Conservation (phyloP, 2,329 filamentous ascomycete genomes). For the Didymella segeticola region DNA sequence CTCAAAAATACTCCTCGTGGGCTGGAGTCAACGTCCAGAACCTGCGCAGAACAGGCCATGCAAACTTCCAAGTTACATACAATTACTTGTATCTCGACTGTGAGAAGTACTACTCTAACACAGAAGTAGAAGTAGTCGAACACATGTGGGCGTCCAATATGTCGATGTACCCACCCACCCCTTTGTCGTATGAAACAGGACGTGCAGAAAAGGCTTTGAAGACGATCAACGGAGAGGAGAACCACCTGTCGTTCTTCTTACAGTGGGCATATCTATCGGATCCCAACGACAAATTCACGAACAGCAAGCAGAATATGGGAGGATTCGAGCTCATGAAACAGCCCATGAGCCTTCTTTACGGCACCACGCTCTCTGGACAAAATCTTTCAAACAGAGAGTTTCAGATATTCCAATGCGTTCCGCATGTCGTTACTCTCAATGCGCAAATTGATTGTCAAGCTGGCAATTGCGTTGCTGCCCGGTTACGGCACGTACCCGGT, state of each 20-base stretch:
- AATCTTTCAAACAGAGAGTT: not conserved
- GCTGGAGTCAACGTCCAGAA: constrained; percentile 8
- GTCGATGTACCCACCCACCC: not conserved
- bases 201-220: too few relatives aligned
- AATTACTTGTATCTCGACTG: constrained; percentile 1
- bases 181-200: too few relatives aligned
- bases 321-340: not conserved
- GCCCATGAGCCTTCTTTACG: not conserved
- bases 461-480: not conserved
- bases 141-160: not conserved
- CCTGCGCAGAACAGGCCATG: not conserved
- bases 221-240: too few relatives aligned
- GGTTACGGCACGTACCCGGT: not conserved
- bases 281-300: not conserved
- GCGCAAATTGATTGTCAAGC: not conserved
- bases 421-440: not conserved
- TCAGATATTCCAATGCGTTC: not conserved
- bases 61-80: not conserved
- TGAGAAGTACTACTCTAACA: not conserved
- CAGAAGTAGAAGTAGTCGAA: not conserved
- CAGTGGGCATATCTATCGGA: not conserved
- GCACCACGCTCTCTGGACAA: too few relatives aligned
- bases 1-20: constrained; percentile 2
- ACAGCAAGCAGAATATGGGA: not conserved
- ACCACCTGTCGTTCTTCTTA: not conserved